A percentile compares a stretch with the other conserved stretches of the same genome.
phyloP scores from a whole-genome alignment of 306 rosid species.

The Pyrus pyrifolia region DNA sequence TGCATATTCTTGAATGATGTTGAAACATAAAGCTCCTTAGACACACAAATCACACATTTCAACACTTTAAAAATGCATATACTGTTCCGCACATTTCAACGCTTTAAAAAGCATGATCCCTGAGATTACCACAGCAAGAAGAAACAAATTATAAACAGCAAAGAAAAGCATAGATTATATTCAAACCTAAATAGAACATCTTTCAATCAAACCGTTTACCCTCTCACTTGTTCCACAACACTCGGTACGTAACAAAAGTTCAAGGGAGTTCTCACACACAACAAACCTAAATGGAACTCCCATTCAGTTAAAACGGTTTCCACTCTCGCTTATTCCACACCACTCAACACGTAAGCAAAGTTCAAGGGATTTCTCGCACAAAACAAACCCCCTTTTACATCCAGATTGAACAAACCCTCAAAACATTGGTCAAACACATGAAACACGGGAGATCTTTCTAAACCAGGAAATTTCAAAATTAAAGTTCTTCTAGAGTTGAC shows the following conservation, averaged over 20 bases:
- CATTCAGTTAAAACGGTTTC: not conserved
- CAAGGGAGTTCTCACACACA: not conserved
- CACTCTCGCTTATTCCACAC: not conserved
- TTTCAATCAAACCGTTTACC: not conserved
- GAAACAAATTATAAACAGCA: not conserved
- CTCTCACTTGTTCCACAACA: not conserved
- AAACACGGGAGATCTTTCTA: not conserved
- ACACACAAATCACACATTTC: not conserved
- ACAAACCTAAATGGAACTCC: not conserved
- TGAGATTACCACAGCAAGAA: not conserved
- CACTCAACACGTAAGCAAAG: not conserved
- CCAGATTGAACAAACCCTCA: not conserved
- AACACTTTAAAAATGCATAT: not conserved
- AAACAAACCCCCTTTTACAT: not conserved
- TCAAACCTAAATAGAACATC: not conserved
- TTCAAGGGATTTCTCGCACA: not conserved
- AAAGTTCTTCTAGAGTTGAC: not conserved
- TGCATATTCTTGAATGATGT: not conserved
- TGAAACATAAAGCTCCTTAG: not conserved
- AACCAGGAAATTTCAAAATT: not conserved
- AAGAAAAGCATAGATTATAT: not conserved
- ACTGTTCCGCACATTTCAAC: not conserved
- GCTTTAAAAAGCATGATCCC: not conserved
- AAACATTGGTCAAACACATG: not conserved
- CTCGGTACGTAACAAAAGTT: not conserved